Evolutionary conservation across 2,329 filamentous ascomycete species (phyloP).

Genomic region (Catunica adiposa): DNA sequence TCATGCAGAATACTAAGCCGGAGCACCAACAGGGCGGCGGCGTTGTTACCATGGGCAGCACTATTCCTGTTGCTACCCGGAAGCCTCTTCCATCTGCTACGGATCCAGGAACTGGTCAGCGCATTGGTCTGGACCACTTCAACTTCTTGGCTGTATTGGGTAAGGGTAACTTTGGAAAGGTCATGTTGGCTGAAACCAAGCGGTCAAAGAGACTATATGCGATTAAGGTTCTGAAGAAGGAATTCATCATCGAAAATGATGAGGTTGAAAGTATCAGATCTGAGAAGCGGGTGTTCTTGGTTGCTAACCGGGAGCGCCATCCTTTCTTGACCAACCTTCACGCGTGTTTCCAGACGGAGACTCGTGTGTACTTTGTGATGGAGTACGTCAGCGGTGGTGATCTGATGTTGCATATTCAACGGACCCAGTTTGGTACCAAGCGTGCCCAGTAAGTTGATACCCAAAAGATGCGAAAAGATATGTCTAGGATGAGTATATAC

Average conservation of each 20-base stretch:
- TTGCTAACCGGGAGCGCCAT: slow-evolving; percentile 92
- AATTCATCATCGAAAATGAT: slow-evolving; percentile 99
- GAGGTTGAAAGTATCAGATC: slow-evolving; percentile 96
- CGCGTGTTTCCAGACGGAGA: slow-evolving; percentile 98
- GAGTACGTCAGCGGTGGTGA: slow-evolving; percentile 98
- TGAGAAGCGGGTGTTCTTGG: slow-evolving; percentile 91
- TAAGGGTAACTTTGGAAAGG: slow-evolving; percentile 98
- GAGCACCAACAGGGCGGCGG: slow-evolving; percentile 16
- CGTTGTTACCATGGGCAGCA: slow-evolving; percentile 19
- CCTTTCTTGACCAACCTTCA: slow-evolving; percentile 91
- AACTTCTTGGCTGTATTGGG: slow-evolving; percentile 96
- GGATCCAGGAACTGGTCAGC: slow-evolving; percentile 55
- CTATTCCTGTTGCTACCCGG: slow-evolving; percentile 18
- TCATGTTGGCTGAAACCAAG: slow-evolving; percentile 98
- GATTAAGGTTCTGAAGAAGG: slow-evolving; percentile 98
- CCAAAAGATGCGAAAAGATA: neutral
- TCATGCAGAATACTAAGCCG: slow-evolving; percentile 24
- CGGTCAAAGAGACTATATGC: slow-evolving; percentile 80
- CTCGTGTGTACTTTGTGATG: slow-evolving; percentile 97
- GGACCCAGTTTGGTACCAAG: slow-evolving; percentile 88
- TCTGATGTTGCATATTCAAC: slow-evolving; percentile 96
- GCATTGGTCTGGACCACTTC: slow-evolving; percentile 95
- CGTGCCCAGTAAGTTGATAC: slow-evolving; percentile 65
- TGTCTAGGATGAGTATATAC: neutral
- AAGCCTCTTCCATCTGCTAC: slow-evolving; percentile 57